Evolutionary conservation across 352 stramenopile genomes (phyloP), one percentile per base, ranked within the genome.

Genomic region (Pythium phragmitis): DNA sequence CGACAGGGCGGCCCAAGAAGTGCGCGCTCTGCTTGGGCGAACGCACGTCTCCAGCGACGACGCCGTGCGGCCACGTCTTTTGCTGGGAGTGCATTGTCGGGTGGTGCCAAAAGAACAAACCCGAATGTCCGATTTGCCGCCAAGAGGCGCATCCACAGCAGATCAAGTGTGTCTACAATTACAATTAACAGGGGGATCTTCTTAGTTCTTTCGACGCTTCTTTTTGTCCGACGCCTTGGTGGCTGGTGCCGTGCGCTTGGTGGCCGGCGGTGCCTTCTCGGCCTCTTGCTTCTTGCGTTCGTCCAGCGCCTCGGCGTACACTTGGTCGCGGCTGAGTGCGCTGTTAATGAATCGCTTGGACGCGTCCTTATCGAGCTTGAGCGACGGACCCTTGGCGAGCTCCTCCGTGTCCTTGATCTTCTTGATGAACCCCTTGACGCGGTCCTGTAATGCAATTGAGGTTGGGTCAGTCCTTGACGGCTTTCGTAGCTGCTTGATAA

Each of bases 61-160:
- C 90, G 17, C 90, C 88, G 0, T 97, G 90, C 48, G 90, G 90
- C 28, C 90, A 97, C 63, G 76, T 97, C 30, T 97, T 97, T 75
- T 97, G 90, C 69, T 97, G 90, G 90, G 87, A 96, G 26, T 97
- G 90, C 57, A 96, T 97, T 62, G 85, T 97, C n/a, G 86, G 88
- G 13, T 97, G 90, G 90, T 96, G 90, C 63, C 87, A 96, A 57
- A 96, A 94, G 64, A 93, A 95, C 75, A 94, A 96, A 57, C 78
- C 87, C 39, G 88, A 97, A 67, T 97, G 90, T 61, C 90, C 90
- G 45, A 77, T 97, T 8, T 97, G 90, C 56, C 82, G 90, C 16
- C 88, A 96, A 64, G 82, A 91, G 50, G 79, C 82, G 16, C 76
- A 92, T 28, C 88, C 90, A 59, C 90, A 97, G 67, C 85, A 95